Conservation (phyloP, 2,329 filamentous ascomycete genomes). For the Parasarocladium wereldwijsianum region DNA sequence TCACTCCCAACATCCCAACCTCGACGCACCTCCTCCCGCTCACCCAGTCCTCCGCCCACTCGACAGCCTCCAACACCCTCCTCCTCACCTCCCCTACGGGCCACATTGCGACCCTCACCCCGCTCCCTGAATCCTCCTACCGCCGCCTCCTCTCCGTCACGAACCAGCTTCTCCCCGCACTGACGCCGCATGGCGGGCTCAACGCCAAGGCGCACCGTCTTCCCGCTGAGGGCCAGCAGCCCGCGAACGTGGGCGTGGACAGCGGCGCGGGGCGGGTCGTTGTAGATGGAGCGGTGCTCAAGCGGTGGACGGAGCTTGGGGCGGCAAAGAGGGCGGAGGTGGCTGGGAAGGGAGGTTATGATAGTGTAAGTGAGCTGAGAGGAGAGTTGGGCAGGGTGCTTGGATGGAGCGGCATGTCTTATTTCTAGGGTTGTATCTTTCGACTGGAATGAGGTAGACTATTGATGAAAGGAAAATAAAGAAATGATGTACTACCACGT, state of each 20-base stretch:
- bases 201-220: conserved; percentile 70
- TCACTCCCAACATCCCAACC: conserved; percentile 62
- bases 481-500: no score
- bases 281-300: conserved; percentile 64
- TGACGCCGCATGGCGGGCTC: conserved; percentile 64
- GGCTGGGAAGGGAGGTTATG: conserved; percentile 55
- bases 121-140: conserved; percentile 67
- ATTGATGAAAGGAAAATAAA: no score
- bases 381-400: conserved; percentile 52
- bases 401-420: conserved; percentile 48
- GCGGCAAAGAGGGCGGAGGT: conserved; percentile 59
- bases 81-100: conserved; percentile 66
- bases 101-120: conserved; percentile 59
- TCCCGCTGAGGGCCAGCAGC: conserved; percentile 27
- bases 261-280: conserved; percentile 48
- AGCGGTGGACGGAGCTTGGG: conserved; percentile 61
- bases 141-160: conserved; percentile 70
- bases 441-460: no score
- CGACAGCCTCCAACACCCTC: conserved; percentile 28
- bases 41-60: conserved; percentile 30
- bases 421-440: conserved; percentile 28
- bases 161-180: conserved; percentile 60
- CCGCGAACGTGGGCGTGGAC: conserved; percentile 36
- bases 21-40: conserved; percentile 64
- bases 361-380: conserved; percentile 49